Base-by-base conservation (phyloP, 2,329 filamentous ascomycete genomes). In the Shiraia sp. region DNA sequence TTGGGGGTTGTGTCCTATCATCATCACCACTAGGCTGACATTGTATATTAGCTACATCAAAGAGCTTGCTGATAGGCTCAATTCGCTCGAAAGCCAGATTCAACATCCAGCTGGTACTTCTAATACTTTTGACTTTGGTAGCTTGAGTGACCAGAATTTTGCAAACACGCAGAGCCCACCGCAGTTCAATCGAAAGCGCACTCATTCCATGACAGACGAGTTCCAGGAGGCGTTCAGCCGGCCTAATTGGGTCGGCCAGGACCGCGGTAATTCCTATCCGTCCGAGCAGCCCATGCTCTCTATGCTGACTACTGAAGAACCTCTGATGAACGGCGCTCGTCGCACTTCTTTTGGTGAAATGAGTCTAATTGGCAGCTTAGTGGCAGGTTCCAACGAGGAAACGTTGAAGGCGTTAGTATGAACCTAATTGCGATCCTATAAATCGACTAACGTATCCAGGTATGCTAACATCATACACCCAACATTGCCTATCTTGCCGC, bases 61-160 rank as follows among this genome's bases (percentile, higher is more conserved):
- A 43, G 68, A 71, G 31, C 45, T 71, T 6, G 68, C 68, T 26
- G 68, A 70, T 31, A 62, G 68, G 7, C 55, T 71, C 8, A 67
- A 66, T 32, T 63, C 63, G 13, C 58, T 71, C 6, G 68, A 71
- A 48, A 65, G 54, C 36, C 65, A 69, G 41, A 68, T 69, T 7
- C 63, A 66, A 27, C 56, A 65, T 29, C 62, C 64, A 6, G 45
- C 52, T 2, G 44, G 44, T 1, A 44, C 58, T n/a, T 27, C 55
- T 9, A 55, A 59, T n/a, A 48, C 47, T 22, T 68, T 63, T 38
- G 66, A 69, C 29, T 65, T 65, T 28, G 48, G 47, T 14, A 39
- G 47, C 10, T 42, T 69, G 23, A 44, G 45, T 14, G 67, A 70
- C 23, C 61, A 61, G 36, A 53, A 46, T 16, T 53, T 69, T 40